phyloP scores from a whole-genome alignment of 352 stramenopile genomes.

The Nothophytophthora sp. region DNA sequence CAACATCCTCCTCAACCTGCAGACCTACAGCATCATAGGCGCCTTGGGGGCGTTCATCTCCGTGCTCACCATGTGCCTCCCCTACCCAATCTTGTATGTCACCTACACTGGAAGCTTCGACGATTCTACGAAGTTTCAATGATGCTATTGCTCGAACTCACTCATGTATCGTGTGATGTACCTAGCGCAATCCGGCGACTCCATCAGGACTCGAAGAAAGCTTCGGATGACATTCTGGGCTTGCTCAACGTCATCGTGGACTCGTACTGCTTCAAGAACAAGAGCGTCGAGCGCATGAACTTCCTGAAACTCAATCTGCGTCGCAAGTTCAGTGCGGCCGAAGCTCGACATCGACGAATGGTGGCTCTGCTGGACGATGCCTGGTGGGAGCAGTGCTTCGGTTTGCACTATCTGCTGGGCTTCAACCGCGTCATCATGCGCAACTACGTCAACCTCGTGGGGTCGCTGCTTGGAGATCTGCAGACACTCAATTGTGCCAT shows the following conservation, averaged over 20 bases:
- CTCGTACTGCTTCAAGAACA: constrained; percentile 85
- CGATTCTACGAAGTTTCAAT: too few relatives aligned
- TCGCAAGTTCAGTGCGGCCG: constrained; percentile 60
- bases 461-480: constrained; percentile 59
- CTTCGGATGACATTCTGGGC: constrained; percentile 49
- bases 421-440: constrained; percentile 73
- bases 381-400: constrained; percentile 78
- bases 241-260: constrained; percentile 78
- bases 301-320: constrained; percentile 65
- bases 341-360: constrained; percentile 52
- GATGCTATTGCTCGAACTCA: background rate
- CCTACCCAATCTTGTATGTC: constrained; percentile 72
- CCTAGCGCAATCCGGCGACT: constrained; percentile 50
- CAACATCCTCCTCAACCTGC: constrained; percentile 57
- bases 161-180: background rate
- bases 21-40: constrained; percentile 55
- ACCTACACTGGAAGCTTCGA: too few relatives aligned
- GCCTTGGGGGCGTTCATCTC: constrained; percentile 49
- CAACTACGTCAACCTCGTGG: constrained; percentile 59
- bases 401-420: constrained; percentile 48
- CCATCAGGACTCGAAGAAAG: constrained; percentile 40
- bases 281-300: constrained; percentile 78
- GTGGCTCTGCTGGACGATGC: constrained; percentile 56
- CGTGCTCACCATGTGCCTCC: constrained; percentile 53
- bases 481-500: constrained; percentile 67